These are phyloP conservation scores for Penicillium chermesinum DNA, from an alignment of 495 filamentous ascomycete genomes.

Conservation along the genomic window DNA sequence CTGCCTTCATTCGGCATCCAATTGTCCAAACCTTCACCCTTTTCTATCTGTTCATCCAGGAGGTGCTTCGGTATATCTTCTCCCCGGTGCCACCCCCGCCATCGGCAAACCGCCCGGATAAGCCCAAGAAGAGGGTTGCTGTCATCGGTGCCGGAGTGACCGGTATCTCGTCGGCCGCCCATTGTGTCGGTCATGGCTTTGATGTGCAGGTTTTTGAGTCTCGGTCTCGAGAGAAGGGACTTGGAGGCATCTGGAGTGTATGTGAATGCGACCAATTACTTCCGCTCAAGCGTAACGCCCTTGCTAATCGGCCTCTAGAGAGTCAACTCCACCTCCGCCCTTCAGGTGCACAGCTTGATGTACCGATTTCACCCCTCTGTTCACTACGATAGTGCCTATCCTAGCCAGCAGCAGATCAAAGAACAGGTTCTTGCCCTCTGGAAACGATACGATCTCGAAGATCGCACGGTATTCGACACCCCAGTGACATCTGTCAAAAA, in stretches of 20 bases:
- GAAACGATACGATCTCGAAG: slow-evolving; percentile 67
- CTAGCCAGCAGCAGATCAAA: slow-evolving; percentile 66
- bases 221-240: slow-evolving; percentile 49
- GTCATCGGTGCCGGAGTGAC: slow-evolving; percentile 79
- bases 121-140: slow-evolving; percentile 57
- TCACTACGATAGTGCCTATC: slow-evolving; percentile 67
- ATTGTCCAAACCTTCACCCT: slow-evolving; percentile 46
- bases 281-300: not conserved
- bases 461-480: slow-evolving; percentile 66
- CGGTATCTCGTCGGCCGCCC: slow-evolving; percentile 73
- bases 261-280: slow-evolving; percentile 38
- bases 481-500: slow-evolving; percentile 62
- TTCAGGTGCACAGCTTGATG: slow-evolving; percentile 83
- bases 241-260: slow-evolving; percentile 85
- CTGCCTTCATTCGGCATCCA: slow-evolving; percentile 25
- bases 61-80: slow-evolving; percentile 58
- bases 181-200: slow-evolving; percentile 84
- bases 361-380: slow-evolving; percentile 84
- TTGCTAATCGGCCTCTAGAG: slow-evolving; percentile 35
- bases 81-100: slow-evolving; percentile 66
- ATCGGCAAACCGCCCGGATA: slow-evolving; percentile 33
- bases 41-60: slow-evolving; percentile 64
- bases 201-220: slow-evolving; percentile 75
- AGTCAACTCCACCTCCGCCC: slow-evolving; percentile 76
- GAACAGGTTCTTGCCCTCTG: slow-evolving; percentile 65